Evolutionary conservation across 768 basidiomycete species (phyloP).

Genomic region (Boletus patriciae): DNA sequence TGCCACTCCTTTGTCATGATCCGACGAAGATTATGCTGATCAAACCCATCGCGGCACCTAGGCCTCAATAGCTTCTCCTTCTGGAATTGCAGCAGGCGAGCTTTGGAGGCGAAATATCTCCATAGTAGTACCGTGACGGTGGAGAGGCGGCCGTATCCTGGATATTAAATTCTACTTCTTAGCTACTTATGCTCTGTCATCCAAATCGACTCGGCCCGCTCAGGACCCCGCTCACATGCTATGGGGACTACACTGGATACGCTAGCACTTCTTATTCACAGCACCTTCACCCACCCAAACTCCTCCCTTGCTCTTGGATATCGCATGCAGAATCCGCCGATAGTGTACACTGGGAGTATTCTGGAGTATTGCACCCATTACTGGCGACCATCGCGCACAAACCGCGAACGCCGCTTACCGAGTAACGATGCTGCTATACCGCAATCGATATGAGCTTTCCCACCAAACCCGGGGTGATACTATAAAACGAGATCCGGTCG

Average conservation of each 20-base stretch:
- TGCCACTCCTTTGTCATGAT: too few species aligned
- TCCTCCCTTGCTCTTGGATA: too few species aligned
- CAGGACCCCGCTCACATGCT: not conserved
- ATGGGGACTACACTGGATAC: not conserved
- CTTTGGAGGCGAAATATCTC: not conserved
- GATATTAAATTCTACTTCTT: not conserved
- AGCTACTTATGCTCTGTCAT: too few species aligned
- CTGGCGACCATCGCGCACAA: too few species aligned
- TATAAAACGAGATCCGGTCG: slow-evolving; percentile 11
- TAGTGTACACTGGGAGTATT: too few species aligned
- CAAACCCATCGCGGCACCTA: too few species aligned
- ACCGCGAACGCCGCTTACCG: not conserved
- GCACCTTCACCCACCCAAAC: too few species aligned
- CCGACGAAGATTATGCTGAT: too few species aligned
- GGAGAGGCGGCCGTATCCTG: not conserved
- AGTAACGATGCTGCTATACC: not conserved
- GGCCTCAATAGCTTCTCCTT: not conserved
- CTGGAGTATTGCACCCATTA: too few species aligned
- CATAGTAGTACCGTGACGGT: not conserved
- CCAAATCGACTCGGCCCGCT: not conserved
- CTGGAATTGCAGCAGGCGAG: not conserved
- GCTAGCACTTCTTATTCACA: not conserved
- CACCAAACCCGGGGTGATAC: not conserved
- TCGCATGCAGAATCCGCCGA: too few species aligned
- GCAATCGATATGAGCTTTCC: not conserved